Percentiles rank a stretch among this genome's conserved stretches.
These are phyloP conservation scores for Dendrobium huoshanense DNA, from an alignment of 106 monocot species.

Conservation along the genomic window DNA sequence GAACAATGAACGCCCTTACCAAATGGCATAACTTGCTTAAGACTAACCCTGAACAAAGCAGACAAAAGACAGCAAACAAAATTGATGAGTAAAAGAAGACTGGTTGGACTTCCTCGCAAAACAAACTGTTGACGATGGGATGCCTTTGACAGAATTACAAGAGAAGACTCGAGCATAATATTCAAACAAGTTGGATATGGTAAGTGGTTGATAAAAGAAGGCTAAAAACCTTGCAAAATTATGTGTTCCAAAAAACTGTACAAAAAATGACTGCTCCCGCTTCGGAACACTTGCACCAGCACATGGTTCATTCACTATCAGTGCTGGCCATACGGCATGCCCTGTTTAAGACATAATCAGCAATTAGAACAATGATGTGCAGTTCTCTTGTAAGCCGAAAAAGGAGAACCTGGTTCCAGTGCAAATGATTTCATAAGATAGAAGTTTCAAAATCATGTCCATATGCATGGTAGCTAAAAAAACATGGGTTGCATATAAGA, in stretches of 20 bases:
- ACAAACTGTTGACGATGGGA: not conserved
- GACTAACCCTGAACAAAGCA: constrained; percentile 57
- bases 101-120: not conserved
- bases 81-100: not conserved
- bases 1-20: constrained; percentile 72
- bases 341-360: constrained; percentile 41
- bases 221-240: constrained; percentile 91
- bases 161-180: not conserved
- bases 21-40: constrained; percentile 78
- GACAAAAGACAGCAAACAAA: constrained; percentile 9
- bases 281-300: constrained; percentile 40
- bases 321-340: constrained; percentile 96
- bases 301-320: constrained; percentile 69
- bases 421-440: not conserved
- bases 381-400: not conserved
- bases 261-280: constrained; percentile 58
- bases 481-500: not conserved
- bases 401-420: not conserved
- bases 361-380: not conserved
- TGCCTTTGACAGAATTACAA: not conserved
- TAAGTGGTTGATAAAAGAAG: not conserved
- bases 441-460: not conserved
- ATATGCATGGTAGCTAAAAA: constrained; percentile 1
- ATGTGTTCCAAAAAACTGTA: constrained; percentile 98
- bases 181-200: not conserved